Evolutionary conservation across 441 rosid genomes (phyloP).

Genomic region (Populus hybrid): DNA sequence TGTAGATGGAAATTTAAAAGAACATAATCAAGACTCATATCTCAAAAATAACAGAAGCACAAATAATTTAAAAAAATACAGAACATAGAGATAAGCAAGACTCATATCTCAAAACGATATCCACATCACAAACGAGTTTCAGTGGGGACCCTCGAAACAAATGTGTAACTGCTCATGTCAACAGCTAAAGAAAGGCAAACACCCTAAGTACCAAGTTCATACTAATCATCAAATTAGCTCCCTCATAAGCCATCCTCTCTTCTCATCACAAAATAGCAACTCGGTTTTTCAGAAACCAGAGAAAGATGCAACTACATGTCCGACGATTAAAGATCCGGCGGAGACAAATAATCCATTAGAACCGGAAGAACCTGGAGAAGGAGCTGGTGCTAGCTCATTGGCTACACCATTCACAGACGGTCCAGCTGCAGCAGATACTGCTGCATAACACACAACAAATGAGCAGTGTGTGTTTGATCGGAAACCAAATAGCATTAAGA

Average conservation of each 20-base stretch:
- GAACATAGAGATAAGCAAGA: not conserved
- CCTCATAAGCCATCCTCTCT: constrained; percentile 12
- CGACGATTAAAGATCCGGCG: constrained; percentile 19
- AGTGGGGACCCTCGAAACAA: not conserved
- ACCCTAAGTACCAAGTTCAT: constrained; percentile 2
- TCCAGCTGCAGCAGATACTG: constrained; percentile 1
- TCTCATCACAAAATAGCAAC: not conserved
- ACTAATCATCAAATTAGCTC: constrained; percentile 18
- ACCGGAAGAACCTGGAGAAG: constrained; percentile 31
- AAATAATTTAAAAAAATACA: too few relatives aligned
- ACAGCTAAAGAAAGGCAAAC: constrained; percentile 2
- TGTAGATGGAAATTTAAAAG: not conserved
- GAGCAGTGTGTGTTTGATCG: not conserved
- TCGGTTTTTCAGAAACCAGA: constrained; percentile 14
- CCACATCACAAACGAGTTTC: not conserved
- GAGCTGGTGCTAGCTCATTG: constrained; percentile 25
- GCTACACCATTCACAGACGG: constrained; percentile 10
- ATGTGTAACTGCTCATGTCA: constrained; percentile 1
- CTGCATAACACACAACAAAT: constrained; percentile 19
- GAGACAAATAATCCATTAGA: constrained; percentile 18
- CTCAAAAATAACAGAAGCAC: not conserved
- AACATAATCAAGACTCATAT: too few relatives aligned
- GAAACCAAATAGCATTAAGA: not conserved
- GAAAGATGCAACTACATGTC: constrained; percentile 18
- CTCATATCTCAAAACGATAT: not conserved